Base-by-base conservation (phyloP, 164 flowering plant genomes). In the Aristolochia contorta region DNA sequence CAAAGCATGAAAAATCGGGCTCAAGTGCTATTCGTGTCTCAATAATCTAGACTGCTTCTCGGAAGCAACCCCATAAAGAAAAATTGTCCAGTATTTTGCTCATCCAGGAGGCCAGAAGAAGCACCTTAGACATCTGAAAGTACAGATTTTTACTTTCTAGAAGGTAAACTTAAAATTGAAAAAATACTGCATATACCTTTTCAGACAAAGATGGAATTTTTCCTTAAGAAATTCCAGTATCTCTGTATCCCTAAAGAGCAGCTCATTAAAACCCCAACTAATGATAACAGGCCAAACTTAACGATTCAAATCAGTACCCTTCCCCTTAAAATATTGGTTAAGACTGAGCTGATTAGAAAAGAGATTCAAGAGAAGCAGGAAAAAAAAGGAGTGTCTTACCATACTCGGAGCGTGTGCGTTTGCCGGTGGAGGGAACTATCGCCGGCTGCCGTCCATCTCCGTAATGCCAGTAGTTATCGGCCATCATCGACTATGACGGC, bases 331-430 rank as follows among this genome's bases (percentile, higher is more conserved):
- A 8, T 4, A n/a, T n/a, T n/a, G n/a, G n/a, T n/a, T n/a, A n/a
- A n/a, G n/a, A n/a, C n/a, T 14, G 20, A 6, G 32, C 49, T 12
- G 45, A n/a, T 18, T 13, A 23, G 33, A 58, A 23, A 45, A 1
- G 50, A 12, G 30, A 15, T 16, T 20, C 23, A 27, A 43, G 33
- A 9, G 20, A 6, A 27, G 25, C 22, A 2, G 61, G 49, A 10
- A 32, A 16, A 30, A 10, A 7, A 1, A 32, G 7, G 27, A 15
- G 48, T n/a, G 30, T 27, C 27, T 22, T 67, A 73, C 76, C 76
- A 54, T 61, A 73, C 30, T 73, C 73, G 27, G 73, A 62, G 27
- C 76, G 76, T 53, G 76, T 57, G 25, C 76, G 76, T 53, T 73
- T 73, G 19, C 21, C 69, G 23, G 70, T 14, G 7, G 62, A 54